Percentiles rank a stretch among this genome's conserved stretches.
phyloP scores from a whole-genome alignment of 2,329 filamentous ascomycete species.

The Cladophialophora yegresii region DNA sequence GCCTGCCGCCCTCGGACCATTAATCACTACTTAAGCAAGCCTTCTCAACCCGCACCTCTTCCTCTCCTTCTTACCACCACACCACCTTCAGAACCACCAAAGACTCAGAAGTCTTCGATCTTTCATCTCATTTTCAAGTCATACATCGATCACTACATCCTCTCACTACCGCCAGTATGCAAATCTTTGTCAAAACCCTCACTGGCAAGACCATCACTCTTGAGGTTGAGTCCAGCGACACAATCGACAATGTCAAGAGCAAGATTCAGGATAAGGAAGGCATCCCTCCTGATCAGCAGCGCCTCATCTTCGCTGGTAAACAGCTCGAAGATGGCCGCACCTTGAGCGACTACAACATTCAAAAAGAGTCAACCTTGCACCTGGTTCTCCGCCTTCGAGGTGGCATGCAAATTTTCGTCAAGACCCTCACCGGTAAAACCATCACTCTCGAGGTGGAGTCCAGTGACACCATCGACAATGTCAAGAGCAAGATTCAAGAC shows the following conservation, averaged over 20 bases:
- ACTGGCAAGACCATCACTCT: constrained; percentile 61
- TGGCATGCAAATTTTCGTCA: constrained; percentile 54
- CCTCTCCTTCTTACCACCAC: constrained; percentile 25
- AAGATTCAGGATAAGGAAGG: constrained; percentile 64
- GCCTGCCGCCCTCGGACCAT: constrained; percentile 18
- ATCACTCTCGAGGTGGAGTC: constrained; percentile 68
- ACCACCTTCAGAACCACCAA: constrained; percentile 25
- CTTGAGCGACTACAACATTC: constrained; percentile 59
- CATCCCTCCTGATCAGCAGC: constrained; percentile 61
- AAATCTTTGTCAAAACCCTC: constrained; percentile 97
- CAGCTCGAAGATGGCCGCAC: constrained; percentile 61
- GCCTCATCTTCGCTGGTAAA: constrained; percentile 61
- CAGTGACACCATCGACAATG: constrained; percentile 90
- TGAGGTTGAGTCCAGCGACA: constrained; percentile 54
- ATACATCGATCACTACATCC: constrained; percentile 12
- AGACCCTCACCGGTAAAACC: constrained; percentile 64
- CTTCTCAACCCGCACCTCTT: neutral
- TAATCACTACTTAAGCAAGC: constrained; percentile 40
- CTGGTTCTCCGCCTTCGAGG: constrained; percentile 72
- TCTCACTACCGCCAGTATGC: constrained; percentile 64
- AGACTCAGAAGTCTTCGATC: constrained; percentile 27
- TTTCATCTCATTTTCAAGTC: constrained; percentile 18
- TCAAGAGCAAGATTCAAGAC: constrained; percentile 96
- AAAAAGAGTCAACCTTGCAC: constrained; percentile 69
- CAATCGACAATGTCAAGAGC: constrained; percentile 59